phyloP scores from a whole-genome alignment of 768 basidiomycete genomes.

The Aureoboletus auriporus region DNA sequence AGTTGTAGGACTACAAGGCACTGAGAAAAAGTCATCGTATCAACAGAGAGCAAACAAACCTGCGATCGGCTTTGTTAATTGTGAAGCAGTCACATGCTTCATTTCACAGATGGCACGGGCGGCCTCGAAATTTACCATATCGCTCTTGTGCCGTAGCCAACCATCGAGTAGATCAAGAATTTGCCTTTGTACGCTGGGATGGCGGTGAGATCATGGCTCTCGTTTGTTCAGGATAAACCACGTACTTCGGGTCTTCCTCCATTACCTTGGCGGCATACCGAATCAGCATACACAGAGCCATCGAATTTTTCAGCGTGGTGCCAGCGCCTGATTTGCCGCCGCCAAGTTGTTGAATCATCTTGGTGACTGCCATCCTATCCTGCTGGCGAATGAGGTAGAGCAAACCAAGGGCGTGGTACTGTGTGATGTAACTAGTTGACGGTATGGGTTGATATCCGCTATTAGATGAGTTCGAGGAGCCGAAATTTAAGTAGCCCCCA shows the following conservation, averaged over 20 bases:
- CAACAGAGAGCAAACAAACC: constrained; percentile 44
- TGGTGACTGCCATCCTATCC: constrained; percentile 98
- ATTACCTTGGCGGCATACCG: constrained; percentile 98
- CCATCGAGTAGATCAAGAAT: constrained; percentile 93
- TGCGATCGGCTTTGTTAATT: constrained; percentile 84
- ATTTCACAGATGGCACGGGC: constrained; percentile 97
- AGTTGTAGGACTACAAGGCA: constrained; percentile 73
- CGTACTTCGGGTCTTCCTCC: constrained; percentile 98
- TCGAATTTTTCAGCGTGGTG: constrained; percentile 86
- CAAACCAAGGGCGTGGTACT: constrained; percentile 94
- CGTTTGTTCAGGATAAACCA: not conserved
- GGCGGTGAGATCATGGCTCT: not conserved
- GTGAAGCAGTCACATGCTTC: constrained; percentile 72
- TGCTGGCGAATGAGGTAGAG: constrained; percentile 94
- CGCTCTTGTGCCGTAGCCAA: constrained; percentile 96
- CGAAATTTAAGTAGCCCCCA: constrained; percentile 73
- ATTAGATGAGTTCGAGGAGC: constrained; percentile 47
- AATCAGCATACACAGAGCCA: constrained; percentile 98
- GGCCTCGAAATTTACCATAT: constrained; percentile 99
- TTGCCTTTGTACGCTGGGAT: constrained; percentile 75
- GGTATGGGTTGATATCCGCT: constrained; percentile 73
- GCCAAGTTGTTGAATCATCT: constrained; percentile 98
- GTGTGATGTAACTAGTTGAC: constrained; percentile 89
- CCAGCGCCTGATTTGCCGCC: constrained; percentile 83
- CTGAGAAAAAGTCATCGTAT: constrained; percentile 6